Percentiles rank a stretch among this genome's conserved stretches.
phyloP scores from a whole-genome alignment of 108 stramenopile genomes.

The Aurantiochytrium sp. region DNA sequence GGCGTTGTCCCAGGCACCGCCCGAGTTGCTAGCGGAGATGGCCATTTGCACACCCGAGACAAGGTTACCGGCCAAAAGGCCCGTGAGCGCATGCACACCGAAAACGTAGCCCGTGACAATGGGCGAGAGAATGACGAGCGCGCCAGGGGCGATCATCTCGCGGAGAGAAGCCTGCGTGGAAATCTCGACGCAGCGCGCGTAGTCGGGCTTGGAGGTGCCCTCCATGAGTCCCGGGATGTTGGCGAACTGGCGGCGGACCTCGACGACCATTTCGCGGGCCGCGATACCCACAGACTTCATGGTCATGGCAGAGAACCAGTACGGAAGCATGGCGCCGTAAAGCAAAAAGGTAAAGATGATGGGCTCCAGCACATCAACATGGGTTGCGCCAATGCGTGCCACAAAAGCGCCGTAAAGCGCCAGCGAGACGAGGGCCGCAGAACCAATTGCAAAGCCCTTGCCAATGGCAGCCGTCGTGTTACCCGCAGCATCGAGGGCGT shows the following conservation, averaged over 20 bases:
- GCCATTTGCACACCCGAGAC: constrained; percentile 86
- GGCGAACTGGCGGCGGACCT: constrained; percentile 95
- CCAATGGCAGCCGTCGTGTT: constrained; percentile 99
- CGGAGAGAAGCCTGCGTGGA: constrained; percentile 23
- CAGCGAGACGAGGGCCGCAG: constrained; percentile 93
- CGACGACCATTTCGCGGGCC: constrained; percentile 94
- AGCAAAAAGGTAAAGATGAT: constrained; percentile 90
- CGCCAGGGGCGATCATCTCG: constrained; percentile 47
- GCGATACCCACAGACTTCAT: constrained; percentile 96
- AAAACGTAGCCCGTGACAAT: constrained; percentile 30
- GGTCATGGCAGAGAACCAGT: constrained; percentile 95
- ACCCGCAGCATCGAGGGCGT: constrained; percentile 94
- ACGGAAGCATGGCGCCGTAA: constrained; percentile 95
- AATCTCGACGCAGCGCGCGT: constrained; percentile 23
- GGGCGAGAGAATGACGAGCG: constrained; percentile 38
- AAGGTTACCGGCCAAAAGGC: constrained; percentile 64
- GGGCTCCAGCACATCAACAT: constrained; percentile 64
- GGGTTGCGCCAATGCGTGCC: constrained; percentile 74
- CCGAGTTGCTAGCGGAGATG: constrained; percentile 80
- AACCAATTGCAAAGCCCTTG: constrained; percentile 98
- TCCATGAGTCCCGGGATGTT: constrained; percentile 79
- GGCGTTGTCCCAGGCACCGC: constrained; percentile 94
- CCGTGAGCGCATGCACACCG: constrained; percentile 40
- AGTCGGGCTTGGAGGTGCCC: constrained; percentile 44
- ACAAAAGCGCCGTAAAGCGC: constrained; percentile 94